Evolutionary conservation across 116 monocot species (phyloP).

Genomic region (Phalaenopsis hybrid): DNA sequence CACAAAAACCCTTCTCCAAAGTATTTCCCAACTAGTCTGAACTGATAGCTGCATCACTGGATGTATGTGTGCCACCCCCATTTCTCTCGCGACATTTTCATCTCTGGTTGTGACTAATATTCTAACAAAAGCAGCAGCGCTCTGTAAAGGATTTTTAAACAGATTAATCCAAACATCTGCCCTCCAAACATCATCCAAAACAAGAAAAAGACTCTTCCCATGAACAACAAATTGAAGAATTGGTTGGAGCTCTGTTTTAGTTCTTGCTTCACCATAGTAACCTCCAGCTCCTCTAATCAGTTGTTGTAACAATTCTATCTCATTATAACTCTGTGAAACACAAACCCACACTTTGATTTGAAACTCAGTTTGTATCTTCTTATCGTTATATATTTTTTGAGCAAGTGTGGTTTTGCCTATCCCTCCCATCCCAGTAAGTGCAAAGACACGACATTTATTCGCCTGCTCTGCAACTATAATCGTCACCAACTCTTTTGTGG

Average conservation of each 20-base stretch:
- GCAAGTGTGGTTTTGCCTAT: conserved; percentile 46
- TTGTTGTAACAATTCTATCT: conserved; percentile 26
- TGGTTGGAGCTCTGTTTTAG: conserved; percentile 10
- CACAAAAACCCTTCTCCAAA: not conserved
- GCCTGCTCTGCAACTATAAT: not conserved
- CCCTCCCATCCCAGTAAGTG: conserved; percentile 38
- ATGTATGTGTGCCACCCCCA: conserved; percentile 17
- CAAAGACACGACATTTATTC: conserved; percentile 5
- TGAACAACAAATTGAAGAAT: not conserved
- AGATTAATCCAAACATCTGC: conserved; percentile 21
- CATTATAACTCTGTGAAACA: conserved; percentile 20
- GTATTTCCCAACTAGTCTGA: not conserved
- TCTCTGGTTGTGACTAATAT: conserved; percentile 46
- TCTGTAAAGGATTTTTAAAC: conserved; percentile 18
- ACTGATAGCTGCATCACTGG: conserved; percentile 3
- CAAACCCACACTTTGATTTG: conserved; percentile 33
- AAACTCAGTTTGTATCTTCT: conserved; percentile 14
- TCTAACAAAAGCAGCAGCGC: conserved; percentile 13
- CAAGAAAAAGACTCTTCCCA: conserved; percentile 31
- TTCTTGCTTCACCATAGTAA: conserved; percentile 1
- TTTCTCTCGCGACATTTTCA: conserved; percentile 13
- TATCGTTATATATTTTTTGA: conserved; percentile 23
- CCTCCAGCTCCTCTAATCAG: conserved; percentile 14
- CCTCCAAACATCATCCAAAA: conserved; percentile 43
- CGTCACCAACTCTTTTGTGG: conserved; percentile 2